Percentiles rank a stretch among this genome's conserved stretches.
Conservation (phyloP, 768 basidiomycete species). For the Hortiboletus campestris region DNA sequence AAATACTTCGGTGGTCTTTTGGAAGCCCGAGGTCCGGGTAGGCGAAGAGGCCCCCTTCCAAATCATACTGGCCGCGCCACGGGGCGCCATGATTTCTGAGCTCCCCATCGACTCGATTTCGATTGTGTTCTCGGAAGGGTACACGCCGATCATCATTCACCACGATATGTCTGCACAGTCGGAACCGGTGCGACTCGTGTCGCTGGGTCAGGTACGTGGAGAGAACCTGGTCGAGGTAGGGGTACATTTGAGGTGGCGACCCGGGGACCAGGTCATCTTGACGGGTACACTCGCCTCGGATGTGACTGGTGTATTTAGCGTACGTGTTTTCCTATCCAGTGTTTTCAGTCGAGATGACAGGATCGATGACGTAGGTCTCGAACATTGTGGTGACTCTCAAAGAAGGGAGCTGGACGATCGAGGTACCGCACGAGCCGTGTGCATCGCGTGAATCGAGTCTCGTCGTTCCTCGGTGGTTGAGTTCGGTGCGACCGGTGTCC, state of each 20-base stretch:
- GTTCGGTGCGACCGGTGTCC: constrained; percentile 47
- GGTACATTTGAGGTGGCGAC: constrained; percentile 57
- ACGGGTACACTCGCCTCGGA: constrained; percentile 57
- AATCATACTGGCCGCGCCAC: constrained; percentile 56
- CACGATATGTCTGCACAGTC: constrained; percentile 34
- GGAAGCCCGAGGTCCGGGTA: constrained; percentile 60
- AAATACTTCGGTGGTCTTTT: constrained; percentile 65
- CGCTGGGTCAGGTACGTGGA: constrained; percentile 47
- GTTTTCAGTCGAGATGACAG: not conserved
- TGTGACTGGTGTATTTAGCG: constrained; percentile 51
- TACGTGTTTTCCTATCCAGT: constrained; percentile 30
- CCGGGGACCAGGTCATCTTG: constrained; percentile 54
- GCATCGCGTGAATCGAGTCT: constrained; percentile 33
- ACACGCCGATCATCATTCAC: constrained; percentile 50
- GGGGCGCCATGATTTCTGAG: constrained; percentile 44
- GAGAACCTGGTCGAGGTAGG: constrained; percentile 23
- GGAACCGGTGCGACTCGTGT: constrained; percentile 30
- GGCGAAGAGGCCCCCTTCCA: constrained; percentile 72
- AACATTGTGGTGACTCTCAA: constrained; percentile 53
- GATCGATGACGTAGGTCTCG: constrained; percentile 26
- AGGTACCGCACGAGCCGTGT: constrained; percentile 53
- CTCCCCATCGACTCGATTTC: constrained; percentile 62
- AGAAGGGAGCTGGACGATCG: constrained; percentile 66
- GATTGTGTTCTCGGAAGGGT: constrained; percentile 55
- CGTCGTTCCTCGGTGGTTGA: constrained; percentile 52